A percentile compares a stretch with the other conserved stretches of the same genome.
These are phyloP conservation scores for Thecaphora thlaspeos DNA, from an alignment of 1,284 basidiomycete genomes.

Conservation along the genomic window DNA sequence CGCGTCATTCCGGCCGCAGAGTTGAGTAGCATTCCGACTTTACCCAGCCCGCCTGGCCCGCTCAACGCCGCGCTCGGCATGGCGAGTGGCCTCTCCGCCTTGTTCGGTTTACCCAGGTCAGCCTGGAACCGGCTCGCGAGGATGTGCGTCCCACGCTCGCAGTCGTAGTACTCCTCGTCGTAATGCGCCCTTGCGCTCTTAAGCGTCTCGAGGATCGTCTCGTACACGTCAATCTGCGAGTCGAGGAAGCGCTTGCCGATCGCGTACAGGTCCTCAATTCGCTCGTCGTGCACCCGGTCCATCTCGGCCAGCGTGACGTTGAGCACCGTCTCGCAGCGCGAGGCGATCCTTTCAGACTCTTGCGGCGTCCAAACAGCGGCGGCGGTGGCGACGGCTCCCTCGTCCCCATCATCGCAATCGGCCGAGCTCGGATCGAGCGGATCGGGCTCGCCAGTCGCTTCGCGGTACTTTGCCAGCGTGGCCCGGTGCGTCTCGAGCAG, in stretches of 20 bases:
- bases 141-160: conserved; percentile 13
- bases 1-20: neutral
- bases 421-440: conserved; percentile 2
- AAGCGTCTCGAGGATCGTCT: conserved; percentile 25
- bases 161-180: conserved; percentile 25
- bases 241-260: conserved; percentile 32
- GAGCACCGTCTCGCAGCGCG: conserved; percentile 79
- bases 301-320: conserved; percentile 85
- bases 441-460: conserved; percentile 52
- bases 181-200: conserved; percentile 20
- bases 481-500: conserved; percentile 67
- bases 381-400: too few relatives aligned
- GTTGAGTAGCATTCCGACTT: neutral
- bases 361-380: conserved; percentile 2
- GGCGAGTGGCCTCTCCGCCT: conserved; percentile 8
- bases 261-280: conserved; percentile 41
- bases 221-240: conserved; percentile 39
- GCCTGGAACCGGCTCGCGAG: conserved; percentile 13
- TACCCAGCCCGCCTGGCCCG: conserved; percentile 6
- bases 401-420: neutral
- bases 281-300: conserved; percentile 61
- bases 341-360: conserved; percentile 62
- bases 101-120: conserved; percentile 16
- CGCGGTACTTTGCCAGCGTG: conserved; percentile 59
- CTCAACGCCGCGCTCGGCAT: conserved; percentile 24